Base-by-base conservation (phyloP, 768 basidiomycete genomes). In the Calvatia gigantea region DNA sequence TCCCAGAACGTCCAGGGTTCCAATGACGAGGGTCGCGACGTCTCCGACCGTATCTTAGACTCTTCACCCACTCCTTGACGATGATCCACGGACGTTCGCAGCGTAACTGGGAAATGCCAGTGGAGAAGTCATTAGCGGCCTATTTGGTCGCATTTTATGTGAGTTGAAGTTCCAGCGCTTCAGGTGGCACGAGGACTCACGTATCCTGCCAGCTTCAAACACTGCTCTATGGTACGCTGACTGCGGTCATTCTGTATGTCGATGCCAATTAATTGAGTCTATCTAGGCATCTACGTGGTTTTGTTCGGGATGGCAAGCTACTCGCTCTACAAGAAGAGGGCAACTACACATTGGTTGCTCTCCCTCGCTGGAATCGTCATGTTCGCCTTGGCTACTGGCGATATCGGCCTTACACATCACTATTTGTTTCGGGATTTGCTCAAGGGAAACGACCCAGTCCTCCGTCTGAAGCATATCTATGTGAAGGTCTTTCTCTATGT, bases 341-440 rank as follows among this genome's bases (percentile, higher is more conserved):
- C 62, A 25, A 41, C 46, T 0, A 56, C 64, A 0, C 70, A 70
- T 50, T 58, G 66, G 55, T 54, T 69, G 39, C 60, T 74, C 25
- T 57, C 71, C 31, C n/a, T 67, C 32, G 65, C 64, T 42, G 69
- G 70, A 37, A 51, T 65, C 15, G 29, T 64, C 44, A 74, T 75
- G 72, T 74, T 74, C 53, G 46, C 60, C 1, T 60, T 74, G 31
- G 69, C 74, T 14, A 67, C 70, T 1, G 65, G 68, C 14, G 69
- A 72, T 42, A 69, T 73, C 11, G 57, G 59, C 2, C 64, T 73
- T 39, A 73, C 71, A 12, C 68, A 67, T 29, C 61, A 66, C 31
- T 61, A 72, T 43, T 60, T 70, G 33, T 65, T 73, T 21, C 58
- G 44, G 2, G 63, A 62, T 39, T 47, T 64, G n/a, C 43, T 69